Evolutionary conservation across 2,329 filamentous ascomycete species (phyloP).

Genomic region (Anthostomella pinea): DNA sequence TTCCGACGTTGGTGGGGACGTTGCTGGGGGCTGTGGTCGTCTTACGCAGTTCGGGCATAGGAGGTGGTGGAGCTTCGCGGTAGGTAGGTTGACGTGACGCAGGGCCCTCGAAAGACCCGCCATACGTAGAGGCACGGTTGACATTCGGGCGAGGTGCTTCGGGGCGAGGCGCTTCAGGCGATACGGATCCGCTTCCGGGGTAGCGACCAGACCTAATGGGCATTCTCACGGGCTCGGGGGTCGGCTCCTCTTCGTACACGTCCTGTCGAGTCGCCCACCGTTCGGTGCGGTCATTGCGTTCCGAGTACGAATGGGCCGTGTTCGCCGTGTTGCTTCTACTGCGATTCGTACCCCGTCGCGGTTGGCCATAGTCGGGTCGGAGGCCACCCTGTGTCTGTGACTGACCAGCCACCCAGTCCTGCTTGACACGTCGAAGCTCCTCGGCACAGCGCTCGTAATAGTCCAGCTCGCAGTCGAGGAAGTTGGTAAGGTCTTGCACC

Average conservation of each 20-base stretch:
- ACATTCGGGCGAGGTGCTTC: slow-evolving; percentile 26
- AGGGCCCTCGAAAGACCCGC: slow-evolving; percentile 17
- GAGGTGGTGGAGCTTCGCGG: slow-evolving; percentile 29
- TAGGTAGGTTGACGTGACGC: slow-evolving; percentile 19
- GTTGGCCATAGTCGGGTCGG: slow-evolving; percentile 24
- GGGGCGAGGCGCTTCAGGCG: slow-evolving; percentile 29
- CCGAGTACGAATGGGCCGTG: slow-evolving; percentile 44
- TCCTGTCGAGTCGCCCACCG: slow-evolving; percentile 29
- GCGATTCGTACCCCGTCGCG: slow-evolving; percentile 28
- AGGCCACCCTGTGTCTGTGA: slow-evolving; percentile 12
- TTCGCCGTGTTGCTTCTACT: slow-evolving; percentile 50
- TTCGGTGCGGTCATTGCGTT: slow-evolving; percentile 37
- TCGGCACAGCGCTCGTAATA: slow-evolving; percentile 91
- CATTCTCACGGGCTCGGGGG: slow-evolving; percentile 41
- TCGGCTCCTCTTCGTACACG: slow-evolving; percentile 35
- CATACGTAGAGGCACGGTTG: slow-evolving; percentile 26
- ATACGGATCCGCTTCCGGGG: slow-evolving; percentile 22
- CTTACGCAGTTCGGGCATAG: slow-evolving; percentile 23
- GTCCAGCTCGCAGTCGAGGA: slow-evolving; percentile 84
- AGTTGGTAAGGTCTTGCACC: slow-evolving; percentile 72
- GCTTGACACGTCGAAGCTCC: slow-evolving; percentile 61
- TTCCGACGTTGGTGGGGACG: slow-evolving; percentile 33
- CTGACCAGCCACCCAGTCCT: slow-evolving; percentile 40
- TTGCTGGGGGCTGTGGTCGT: slow-evolving; percentile 18
- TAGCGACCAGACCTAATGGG: slow-evolving; percentile 41